These are phyloP conservation scores for Moricandia moricandioides DNA, from an alignment of 345 rosid genomes.

Conservation along the genomic window DNA sequence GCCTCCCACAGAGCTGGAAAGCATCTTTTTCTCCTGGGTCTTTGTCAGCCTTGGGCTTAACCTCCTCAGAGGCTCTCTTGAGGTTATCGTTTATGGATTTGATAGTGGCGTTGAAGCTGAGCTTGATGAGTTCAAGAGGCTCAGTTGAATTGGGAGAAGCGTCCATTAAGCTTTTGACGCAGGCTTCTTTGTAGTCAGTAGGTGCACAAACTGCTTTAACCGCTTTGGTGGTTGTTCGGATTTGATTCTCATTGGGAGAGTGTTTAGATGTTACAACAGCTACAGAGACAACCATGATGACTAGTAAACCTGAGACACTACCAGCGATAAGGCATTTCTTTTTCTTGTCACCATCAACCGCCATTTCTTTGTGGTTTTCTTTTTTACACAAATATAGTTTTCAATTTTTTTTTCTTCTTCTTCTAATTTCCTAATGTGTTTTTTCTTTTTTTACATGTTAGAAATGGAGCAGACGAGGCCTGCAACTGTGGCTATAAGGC, in stretches of 20 bases:
- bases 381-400: not conserved
- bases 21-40: slow-evolving; percentile 56
- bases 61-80: slow-evolving; percentile 36
- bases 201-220: slow-evolving; percentile 59
- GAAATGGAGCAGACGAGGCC: slow-evolving; percentile 24
- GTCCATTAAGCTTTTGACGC: slow-evolving; percentile 43
- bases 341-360: slow-evolving; percentile 25
- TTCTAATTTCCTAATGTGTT: slow-evolving; percentile 7
- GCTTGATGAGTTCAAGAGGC: slow-evolving; percentile 57
- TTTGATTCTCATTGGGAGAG: not conserved
- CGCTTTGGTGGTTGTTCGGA: slow-evolving; percentile 42
- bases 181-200: slow-evolving; percentile 53
- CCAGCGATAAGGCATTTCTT: slow-evolving; percentile 48
- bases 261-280: slow-evolving; percentile 38
- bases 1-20: slow-evolving; percentile 47
- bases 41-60: slow-evolving; percentile 43
- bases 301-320: slow-evolving; percentile 49
- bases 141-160: slow-evolving; percentile 49
- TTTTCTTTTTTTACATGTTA: not conserved
- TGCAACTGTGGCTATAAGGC: slow-evolving; percentile 22
- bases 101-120: slow-evolving; percentile 47
- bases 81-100: slow-evolving; percentile 41
- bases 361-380: slow-evolving; percentile 18
- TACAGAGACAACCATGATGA: slow-evolving; percentile 64
- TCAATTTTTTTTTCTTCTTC: not conserved